Percentiles rank a stretch among this genome's conserved stretches.
Conservation (phyloP, 1,284 basidiomycete species). For the Coriolopsis trogii region DNA sequence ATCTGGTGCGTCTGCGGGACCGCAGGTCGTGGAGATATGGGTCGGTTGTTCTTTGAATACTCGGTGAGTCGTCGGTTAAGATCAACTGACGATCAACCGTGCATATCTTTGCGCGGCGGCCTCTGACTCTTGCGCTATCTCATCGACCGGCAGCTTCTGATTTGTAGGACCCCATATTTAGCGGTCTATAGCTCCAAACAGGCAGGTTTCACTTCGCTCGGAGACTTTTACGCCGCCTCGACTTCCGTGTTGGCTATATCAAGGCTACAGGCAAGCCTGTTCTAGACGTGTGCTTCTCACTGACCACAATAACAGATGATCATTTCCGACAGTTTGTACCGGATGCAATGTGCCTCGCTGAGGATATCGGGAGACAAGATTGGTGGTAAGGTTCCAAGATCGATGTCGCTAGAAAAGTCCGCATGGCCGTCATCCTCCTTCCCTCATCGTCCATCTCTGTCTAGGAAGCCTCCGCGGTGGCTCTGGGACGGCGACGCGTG, state of each 20-base stretch:
- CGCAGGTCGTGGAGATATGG: not conserved
- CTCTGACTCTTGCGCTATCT: not conserved
- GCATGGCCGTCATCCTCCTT: slow-evolving; percentile 5
- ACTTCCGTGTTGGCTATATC: no score
- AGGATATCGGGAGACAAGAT: no score
- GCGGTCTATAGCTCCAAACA: no score
- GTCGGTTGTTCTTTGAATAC: not conserved
- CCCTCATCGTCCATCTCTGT: slow-evolving; percentile 5
- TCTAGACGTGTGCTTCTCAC: no score
- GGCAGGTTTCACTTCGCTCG: no score
- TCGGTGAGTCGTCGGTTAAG: slow-evolving; percentile 17
- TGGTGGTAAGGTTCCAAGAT: not conserved
- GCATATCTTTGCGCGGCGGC: not conserved
- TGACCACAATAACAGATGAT: no score
- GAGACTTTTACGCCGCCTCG: no score
- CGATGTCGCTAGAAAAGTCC: not conserved
- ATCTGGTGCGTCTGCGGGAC: not conserved
- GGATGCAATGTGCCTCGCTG: no score
- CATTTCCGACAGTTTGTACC: no score
- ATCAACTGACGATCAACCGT: not conserved
- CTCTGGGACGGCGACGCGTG: slow-evolving; percentile 14
- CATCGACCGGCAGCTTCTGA: not conserved
- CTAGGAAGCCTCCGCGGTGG: slow-evolving; percentile 5
- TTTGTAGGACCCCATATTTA: no score
- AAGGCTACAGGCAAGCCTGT: no score